Evolutionary conservation across 148 eudicot species (phyloP), one percentile per base, ranked within the genome.

Genomic region (Vaccinium macrocarpon): DNA sequence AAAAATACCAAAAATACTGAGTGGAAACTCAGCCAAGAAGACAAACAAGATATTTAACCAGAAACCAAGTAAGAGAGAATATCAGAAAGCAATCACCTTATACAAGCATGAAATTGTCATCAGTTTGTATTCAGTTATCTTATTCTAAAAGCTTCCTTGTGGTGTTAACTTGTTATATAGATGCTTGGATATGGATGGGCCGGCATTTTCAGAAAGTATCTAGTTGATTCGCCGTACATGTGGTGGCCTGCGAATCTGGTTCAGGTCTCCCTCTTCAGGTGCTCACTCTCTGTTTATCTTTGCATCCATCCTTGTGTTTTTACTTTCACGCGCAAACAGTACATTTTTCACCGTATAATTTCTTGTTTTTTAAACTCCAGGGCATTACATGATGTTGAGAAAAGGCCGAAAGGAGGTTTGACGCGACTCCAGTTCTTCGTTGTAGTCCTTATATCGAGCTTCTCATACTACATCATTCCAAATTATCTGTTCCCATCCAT

Each of bases 111-210:
- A 68, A 66, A 27, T 25, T 27, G 73, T 27, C 38, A 3, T 66
- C 11, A 66, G 35, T 66, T 66, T 66, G 32, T 25, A 35, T 68
- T 8, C 48, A 48, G 2, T 32, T 23, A 25, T 7, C 48, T 19
- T 2, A 11, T 48, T 49, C 13, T 1, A 19, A 4, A 5, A 27
- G 5, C 16, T 84, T 46, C 6, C 49, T 73, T 61, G 35, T 0
- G 81, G 29, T 35, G 81, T 53, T 56, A 27, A 35, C 73, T 78
- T 18, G 38, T 16, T 35, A 7, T 55, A 38, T 64, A 91, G 92
- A 59, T 91, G 92, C 89, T 91, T 52, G 93, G 93, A 25, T 91
- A 88, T 76, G 93, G 93, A 38, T 91, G 90, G 93, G 93, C 93
- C 64, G 93, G 93, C 2, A 1, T 88, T 42, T 88, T 86, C 64